Evolutionary conservation across 345 rosid species (phyloP).

Genomic region (Corymbia maculata): DNA sequence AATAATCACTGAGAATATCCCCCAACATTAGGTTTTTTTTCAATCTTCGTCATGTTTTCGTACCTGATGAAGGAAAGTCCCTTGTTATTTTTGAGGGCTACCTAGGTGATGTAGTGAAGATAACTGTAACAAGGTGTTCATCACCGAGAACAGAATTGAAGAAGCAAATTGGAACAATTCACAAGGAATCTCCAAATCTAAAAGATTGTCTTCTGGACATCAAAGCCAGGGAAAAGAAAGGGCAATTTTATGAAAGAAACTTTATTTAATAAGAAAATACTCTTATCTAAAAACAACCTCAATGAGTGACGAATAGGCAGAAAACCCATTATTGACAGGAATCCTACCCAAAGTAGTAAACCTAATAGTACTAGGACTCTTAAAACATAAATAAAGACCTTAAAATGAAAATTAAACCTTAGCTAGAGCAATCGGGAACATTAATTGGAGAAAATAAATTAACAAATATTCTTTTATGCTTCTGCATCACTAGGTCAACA

Average conservation of each 20-base stretch:
- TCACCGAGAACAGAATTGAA: background rate
- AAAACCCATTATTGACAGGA: background rate
- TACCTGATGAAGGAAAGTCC: background rate
- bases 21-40: background rate
- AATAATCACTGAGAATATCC: background rate
- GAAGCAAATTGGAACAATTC: background rate
- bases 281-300: background rate
- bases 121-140: background rate
- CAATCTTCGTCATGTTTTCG: background rate
- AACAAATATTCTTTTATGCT: background rate
- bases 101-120: background rate
- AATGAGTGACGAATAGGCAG: background rate
- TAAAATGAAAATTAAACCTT: background rate
- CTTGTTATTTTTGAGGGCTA: background rate
- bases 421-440: background rate
- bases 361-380: background rate
- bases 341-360: background rate
- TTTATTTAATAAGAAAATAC: background rate
- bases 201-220: background rate
- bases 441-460: background rate
- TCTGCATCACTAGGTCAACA: background rate
- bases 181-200: background rate
- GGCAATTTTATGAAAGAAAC: background rate
- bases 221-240: background rate
- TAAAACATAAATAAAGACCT: background rate